phyloP scores from a whole-genome alignment of 2,329 filamentous ascomycete genomes.

The Remersonia thermophila region DNA sequence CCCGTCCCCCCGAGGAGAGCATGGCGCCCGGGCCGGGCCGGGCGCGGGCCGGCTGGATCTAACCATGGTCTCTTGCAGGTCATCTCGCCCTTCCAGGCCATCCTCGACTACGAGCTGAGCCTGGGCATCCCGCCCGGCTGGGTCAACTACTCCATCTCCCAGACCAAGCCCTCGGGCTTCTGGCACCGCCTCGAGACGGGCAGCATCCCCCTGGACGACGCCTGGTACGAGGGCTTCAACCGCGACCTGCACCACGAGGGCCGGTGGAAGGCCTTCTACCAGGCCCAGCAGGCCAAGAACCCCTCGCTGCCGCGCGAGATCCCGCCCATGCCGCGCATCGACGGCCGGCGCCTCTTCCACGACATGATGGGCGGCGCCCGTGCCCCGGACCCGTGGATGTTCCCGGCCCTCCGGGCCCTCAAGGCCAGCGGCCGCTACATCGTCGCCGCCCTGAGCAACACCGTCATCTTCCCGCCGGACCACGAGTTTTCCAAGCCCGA shows the following conservation, averaged over 20 bases:
- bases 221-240: conserved; percentile 68
- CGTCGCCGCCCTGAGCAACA: conserved; percentile 79
- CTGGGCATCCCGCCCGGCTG: conserved; percentile 73
- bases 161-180: conserved; percentile 61
- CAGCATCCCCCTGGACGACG: conserved; percentile 59
- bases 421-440: conserved; percentile 52
- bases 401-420: conserved; percentile 62
- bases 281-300: conserved; percentile 29
- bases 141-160: conserved; percentile 82
- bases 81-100: conserved; percentile 80
- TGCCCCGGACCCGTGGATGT: conserved; percentile 74
- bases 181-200: conserved; percentile 87
- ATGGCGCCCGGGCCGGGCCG: too few species aligned
- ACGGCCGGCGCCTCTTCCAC: conserved; percentile 73
- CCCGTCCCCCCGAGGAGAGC: too few species aligned
- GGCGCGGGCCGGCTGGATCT: too few species aligned
- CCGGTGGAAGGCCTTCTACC: conserved; percentile 59
- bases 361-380: conserved; percentile 73
- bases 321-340: conserved; percentile 58
- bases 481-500: conserved; percentile 48
- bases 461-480: conserved; percentile 67
- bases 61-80: too few species aligned
- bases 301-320: conserved; percentile 27
- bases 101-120: conserved; percentile 75
- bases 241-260: conserved; percentile 53